Percentiles rank a stretch among this genome's conserved stretches.
Conservation (phyloP, 768 basidiomycete species). For the Vararia minispora region DNA sequence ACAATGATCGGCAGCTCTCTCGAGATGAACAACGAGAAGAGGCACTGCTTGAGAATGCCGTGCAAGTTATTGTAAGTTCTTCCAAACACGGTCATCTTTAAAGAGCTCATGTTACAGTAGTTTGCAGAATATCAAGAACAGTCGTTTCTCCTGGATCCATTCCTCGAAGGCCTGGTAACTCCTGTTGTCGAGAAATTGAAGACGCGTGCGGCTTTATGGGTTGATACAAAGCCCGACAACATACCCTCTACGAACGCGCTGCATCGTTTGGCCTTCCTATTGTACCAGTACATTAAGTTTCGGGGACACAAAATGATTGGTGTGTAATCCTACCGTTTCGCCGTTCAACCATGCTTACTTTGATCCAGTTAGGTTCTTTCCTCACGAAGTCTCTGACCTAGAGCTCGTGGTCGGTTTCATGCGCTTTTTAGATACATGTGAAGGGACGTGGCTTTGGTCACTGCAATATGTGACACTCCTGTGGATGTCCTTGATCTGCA, state of each 20-base stretch:
- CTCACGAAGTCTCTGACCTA: constrained; percentile 81
- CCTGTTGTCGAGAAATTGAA: constrained; percentile 65
- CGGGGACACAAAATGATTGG: constrained; percentile 88
- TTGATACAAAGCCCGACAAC: no score
- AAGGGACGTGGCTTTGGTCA: constrained; percentile 79
- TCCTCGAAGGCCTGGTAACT: constrained; percentile 63
- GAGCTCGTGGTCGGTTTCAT: no score
- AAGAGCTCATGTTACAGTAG: constrained; percentile 28
- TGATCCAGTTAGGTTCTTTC: constrained; percentile 78
- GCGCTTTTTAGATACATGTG: no score
- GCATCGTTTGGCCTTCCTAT: constrained; percentile 41
- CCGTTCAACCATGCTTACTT: background rate
- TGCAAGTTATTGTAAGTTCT: constrained; percentile 6
- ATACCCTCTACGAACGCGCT: no score
- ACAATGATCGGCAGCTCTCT: constrained; percentile 30
- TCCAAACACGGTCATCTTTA: background rate
- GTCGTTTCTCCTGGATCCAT: constrained; percentile 85
- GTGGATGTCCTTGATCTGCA: constrained; percentile 92
- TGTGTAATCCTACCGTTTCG: constrained; percentile 31
- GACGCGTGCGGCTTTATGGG: constrained; percentile 38
- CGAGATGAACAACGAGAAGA: constrained; percentile 8
- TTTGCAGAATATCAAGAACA: constrained; percentile 89
- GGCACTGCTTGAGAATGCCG: constrained; percentile 1
- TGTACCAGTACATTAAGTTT: constrained; percentile 79
- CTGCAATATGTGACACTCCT: constrained; percentile 75